Evolutionary conservation across 2,329 filamentous ascomycete species (phyloP).

Genomic region (Aureobasidium vineae): DNA sequence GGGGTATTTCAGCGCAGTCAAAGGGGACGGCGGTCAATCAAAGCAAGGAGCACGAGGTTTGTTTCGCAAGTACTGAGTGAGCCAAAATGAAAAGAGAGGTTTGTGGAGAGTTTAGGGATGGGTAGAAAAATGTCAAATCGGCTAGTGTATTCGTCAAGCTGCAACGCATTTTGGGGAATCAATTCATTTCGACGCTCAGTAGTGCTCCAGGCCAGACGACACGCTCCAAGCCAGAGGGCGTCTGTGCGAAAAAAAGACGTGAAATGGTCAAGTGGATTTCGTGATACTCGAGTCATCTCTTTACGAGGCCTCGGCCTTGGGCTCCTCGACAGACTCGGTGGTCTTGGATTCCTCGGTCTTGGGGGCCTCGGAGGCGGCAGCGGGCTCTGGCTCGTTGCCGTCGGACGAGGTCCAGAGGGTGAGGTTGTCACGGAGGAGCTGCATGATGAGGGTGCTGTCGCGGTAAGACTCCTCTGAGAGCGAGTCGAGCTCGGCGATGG

Average conservation of each 20-base stretch:
- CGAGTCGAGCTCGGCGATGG: conserved; percentile 97
- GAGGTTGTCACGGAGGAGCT: conserved; percentile 96
- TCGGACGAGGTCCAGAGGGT: conserved; percentile 98
- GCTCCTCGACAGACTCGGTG: conserved; percentile 40
- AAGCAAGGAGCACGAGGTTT: conserved; percentile 9
- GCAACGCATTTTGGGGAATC: conserved; percentile 29
- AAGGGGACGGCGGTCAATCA: conserved; percentile 1
- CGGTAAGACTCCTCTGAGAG: conserved; percentile 98
- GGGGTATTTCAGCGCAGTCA: conserved; percentile 26
- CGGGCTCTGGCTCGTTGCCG: conserved; percentile 71
- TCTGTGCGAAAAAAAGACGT: conserved; percentile 26
- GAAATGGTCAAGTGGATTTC: conserved; percentile 27
- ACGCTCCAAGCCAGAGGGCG: conserved; percentile 26
- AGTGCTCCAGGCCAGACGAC: conserved; percentile 26
- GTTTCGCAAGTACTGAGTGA: conserved; percentile 13
- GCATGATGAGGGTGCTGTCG: conserved; percentile 99
- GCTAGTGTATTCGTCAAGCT: conserved; percentile 28
- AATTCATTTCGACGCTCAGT: conserved; percentile 29
- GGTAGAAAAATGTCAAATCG: conserved; percentile 24
- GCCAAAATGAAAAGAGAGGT: conserved; percentile 6
- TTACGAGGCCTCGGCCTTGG: conserved; percentile 24
- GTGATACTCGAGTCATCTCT: conserved; percentile 14
- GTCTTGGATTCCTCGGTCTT: conserved; percentile 58
- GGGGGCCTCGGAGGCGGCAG: conserved; percentile 57
- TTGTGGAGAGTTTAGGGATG: conserved; percentile 13